Conservation (phyloP, 371 early-diverging fungal species). For the Mortierella sp. region DNA sequence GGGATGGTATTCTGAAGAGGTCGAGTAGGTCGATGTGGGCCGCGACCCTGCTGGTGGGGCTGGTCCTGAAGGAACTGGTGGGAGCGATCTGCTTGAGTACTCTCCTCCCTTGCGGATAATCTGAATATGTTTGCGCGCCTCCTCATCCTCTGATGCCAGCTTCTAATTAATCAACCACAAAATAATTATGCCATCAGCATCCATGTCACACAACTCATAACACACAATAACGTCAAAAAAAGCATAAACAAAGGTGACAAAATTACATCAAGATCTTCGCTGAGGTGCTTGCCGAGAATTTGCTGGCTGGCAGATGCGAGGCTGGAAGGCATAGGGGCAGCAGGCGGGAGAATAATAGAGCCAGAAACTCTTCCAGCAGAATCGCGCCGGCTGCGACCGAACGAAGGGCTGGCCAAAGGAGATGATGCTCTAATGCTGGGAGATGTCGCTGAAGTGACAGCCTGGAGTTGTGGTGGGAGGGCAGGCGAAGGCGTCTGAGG, state of each 20-base stretch:
- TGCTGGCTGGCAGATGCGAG: slow-evolving; percentile 39
- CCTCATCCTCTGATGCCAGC: slow-evolving; percentile 48
- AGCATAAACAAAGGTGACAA: background rate
- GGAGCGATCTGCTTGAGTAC: slow-evolving; percentile 46
- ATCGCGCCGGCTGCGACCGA: slow-evolving; percentile 35
- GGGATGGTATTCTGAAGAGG: slow-evolving; percentile 39
- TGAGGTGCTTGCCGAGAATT: slow-evolving; percentile 47
- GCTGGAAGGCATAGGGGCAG: slow-evolving; percentile 33
- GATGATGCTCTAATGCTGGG: slow-evolving; percentile 31
- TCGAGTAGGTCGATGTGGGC: slow-evolving; percentile 48
- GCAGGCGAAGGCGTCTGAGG: slow-evolving; percentile 29
- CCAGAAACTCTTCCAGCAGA: slow-evolving; percentile 33
- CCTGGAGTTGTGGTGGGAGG: slow-evolving; percentile 18
- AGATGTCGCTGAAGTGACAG: slow-evolving; percentile 8
- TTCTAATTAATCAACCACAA: slow-evolving; percentile 16
- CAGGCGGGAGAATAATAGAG: slow-evolving; percentile 47
- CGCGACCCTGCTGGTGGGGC: slow-evolving; percentile 19
- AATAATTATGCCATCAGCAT: background rate
- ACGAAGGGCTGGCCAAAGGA: slow-evolving; percentile 38
- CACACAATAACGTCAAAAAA: background rate
- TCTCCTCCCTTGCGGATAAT: slow-evolving; percentile 53
- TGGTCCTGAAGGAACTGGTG: slow-evolving; percentile 34
- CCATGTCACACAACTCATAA: background rate
- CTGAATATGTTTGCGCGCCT: slow-evolving; percentile 43
- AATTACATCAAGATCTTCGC: slow-evolving; percentile 54